Percentiles rank a stretch among this genome's conserved stretches.
Evolutionary conservation across 2,329 filamentous ascomycete genomes (phyloP).

Genomic region (Pyrenophora seminiperda): DNA sequence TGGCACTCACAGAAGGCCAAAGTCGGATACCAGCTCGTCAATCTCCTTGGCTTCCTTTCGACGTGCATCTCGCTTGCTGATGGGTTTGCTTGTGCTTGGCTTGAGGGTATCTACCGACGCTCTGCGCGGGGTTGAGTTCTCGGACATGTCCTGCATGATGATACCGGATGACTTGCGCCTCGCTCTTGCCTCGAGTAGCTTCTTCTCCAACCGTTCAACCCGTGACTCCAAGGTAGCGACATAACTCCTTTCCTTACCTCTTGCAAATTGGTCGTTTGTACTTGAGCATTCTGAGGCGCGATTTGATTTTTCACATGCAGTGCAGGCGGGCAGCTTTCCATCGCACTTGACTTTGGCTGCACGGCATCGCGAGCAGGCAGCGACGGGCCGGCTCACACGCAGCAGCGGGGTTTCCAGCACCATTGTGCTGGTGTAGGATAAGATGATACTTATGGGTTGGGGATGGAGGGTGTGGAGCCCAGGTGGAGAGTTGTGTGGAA

Average conservation of each 20-base stretch:
- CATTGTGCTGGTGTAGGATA: slow-evolving; percentile 40
- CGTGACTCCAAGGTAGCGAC: slow-evolving; percentile 92
- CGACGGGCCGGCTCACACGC: slow-evolving; percentile 77
- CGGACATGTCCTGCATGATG: slow-evolving; percentile 64
- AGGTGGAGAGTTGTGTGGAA: slow-evolving; percentile 3
- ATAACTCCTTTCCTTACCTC: slow-evolving; percentile 95
- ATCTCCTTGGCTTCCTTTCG: slow-evolving; percentile 80
- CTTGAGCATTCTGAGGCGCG: slow-evolving; percentile 87
- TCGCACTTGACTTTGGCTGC: slow-evolving; percentile 98
- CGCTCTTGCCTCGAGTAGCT: slow-evolving; percentile 68
- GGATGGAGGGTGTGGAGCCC: not conserved
- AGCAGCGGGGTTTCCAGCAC: slow-evolving; percentile 63
- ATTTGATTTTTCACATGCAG: slow-evolving; percentile 90
- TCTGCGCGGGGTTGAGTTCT: slow-evolving; percentile 58
- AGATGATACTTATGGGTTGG: slow-evolving; percentile 5
- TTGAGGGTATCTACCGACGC: slow-evolving; percentile 46
- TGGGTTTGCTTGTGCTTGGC: slow-evolving; percentile 32
- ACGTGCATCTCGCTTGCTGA: slow-evolving; percentile 52
- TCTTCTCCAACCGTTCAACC: slow-evolving; percentile 84
- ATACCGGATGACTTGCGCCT: slow-evolving; percentile 75
- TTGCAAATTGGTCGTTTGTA: slow-evolving; percentile 92
- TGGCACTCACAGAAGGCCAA: slow-evolving; percentile 77
- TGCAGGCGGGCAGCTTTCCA: slow-evolving; percentile 92
- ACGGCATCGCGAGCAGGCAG: slow-evolving; percentile 81
- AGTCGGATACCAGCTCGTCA: slow-evolving; percentile 89